A percentile compares a stretch with the other conserved stretches of the same genome.
Conservation (phyloP, 1,284 basidiomycete genomes). For the Irpex rosettiformis region DNA sequence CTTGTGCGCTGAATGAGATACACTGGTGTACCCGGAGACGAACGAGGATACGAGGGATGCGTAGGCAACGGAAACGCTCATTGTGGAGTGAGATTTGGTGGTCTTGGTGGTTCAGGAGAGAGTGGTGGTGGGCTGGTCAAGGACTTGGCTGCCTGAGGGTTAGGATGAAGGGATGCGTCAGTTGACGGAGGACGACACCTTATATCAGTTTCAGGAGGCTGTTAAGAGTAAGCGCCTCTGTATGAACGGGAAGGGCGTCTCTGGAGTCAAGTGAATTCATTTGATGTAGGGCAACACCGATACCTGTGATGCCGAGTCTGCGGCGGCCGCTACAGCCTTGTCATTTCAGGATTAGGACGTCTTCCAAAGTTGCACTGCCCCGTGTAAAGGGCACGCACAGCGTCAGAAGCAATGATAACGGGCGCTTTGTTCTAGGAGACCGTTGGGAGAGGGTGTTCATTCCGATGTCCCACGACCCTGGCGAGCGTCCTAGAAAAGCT, state of each 20-base stretch:
- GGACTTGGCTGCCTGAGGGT: no score
- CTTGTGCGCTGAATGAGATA: background rate
- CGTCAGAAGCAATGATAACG: background rate
- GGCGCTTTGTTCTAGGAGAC: background rate
- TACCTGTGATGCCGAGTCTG: background rate
- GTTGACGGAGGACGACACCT: background rate
- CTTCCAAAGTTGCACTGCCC: background rate
- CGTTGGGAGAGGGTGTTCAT: background rate
- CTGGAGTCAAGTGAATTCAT: background rate
- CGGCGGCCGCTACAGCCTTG: background rate
- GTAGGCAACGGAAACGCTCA: conserved; percentile 11
- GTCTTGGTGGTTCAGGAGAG: background rate
- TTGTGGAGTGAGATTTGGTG: background rate
- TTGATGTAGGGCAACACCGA: background rate
- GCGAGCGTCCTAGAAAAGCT: background rate
- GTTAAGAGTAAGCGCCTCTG: background rate
- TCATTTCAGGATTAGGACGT: background rate
- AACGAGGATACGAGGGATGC: conserved; percentile 7
- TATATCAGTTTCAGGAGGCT: background rate
- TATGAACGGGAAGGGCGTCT: background rate
- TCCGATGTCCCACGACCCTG: background rate
- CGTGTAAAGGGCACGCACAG: background rate
- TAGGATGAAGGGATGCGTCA: background rate
- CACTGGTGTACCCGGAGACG: background rate
- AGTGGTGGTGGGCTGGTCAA: background rate